Percentiles rank a stretch among this genome's conserved stretches.
Conservation (phyloP, 768 basidiomycete genomes). For the Gymnopilus dilepis region DNA sequence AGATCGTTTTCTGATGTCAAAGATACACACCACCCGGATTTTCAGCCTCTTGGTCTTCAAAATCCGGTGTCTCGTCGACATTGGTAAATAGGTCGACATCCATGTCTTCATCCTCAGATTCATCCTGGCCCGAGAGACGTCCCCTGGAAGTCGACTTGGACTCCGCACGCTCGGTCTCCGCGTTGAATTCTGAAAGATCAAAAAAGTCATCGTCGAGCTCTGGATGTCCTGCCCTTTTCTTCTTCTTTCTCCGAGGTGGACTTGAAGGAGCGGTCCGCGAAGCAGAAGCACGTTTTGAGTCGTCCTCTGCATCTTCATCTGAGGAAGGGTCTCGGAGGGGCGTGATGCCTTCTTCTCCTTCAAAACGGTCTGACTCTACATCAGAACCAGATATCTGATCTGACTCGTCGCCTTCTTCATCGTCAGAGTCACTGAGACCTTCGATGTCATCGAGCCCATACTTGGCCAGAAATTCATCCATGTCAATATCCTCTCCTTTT, state of each 20-base stretch:
- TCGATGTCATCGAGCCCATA: constrained; percentile 32
- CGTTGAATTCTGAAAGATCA: constrained; percentile 85
- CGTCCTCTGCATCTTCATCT: constrained; percentile 32
- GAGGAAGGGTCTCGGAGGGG: constrained; percentile 26
- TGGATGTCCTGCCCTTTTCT: constrained; percentile 25
- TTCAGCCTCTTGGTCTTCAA: constrained; percentile 52
- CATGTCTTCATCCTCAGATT: constrained; percentile 60
- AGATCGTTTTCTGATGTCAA: neutral
- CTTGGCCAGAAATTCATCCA: constrained; percentile 36
- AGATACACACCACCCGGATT: constrained; percentile 44
- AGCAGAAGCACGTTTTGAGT: constrained; percentile 36
- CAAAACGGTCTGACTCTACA: constrained; percentile 12
- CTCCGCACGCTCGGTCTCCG: constrained; percentile 81
- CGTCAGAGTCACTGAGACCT: constrained; percentile 29
- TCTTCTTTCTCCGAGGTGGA: constrained; percentile 33
- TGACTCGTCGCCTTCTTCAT: constrained; percentile 27
- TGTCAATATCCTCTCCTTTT: constrained; percentile 38
- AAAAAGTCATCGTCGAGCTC: constrained; percentile 92
- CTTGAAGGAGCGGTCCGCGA: constrained; percentile 27
- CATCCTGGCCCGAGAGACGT: constrained; percentile 52
- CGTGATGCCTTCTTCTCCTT: constrained; percentile 26
- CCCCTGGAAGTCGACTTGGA: constrained; percentile 66
- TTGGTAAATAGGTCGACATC: constrained; percentile 71
- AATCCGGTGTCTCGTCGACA: constrained; percentile 49
- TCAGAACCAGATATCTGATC: constrained; percentile 26